These are phyloP conservation scores for Blastobotrys muscicola DNA, from an alignment of 805 yeast species.

Conservation along the genomic window DNA sequence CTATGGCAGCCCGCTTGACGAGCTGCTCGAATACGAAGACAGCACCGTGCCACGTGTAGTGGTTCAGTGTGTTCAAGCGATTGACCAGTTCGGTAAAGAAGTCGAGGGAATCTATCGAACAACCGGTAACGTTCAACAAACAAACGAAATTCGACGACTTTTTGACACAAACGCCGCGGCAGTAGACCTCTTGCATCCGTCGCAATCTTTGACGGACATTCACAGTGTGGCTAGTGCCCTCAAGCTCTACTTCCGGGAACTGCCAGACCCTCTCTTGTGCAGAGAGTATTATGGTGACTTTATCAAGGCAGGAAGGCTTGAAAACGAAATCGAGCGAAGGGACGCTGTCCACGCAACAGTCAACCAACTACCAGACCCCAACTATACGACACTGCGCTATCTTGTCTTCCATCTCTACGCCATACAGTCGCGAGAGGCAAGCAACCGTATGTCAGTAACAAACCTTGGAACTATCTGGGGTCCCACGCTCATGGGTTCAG, in stretches of 20 bases:
- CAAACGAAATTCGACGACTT: constrained; percentile 60
- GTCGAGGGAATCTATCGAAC: constrained; percentile 86
- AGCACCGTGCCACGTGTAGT: constrained; percentile 90
- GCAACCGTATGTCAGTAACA: constrained; percentile 73
- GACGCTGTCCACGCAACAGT: constrained; percentile 78
- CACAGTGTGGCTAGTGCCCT: constrained; percentile 81
- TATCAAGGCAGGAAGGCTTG: constrained; percentile 60
- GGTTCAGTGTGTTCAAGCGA: constrained; percentile 74
- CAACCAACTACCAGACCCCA: constrained; percentile 87
- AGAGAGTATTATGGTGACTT: constrained; percentile 50
- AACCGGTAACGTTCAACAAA: constrained; percentile 66
- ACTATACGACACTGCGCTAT: constrained; percentile 83
- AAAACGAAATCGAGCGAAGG: constrained; percentile 50
- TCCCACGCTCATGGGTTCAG: constrained; percentile 68
- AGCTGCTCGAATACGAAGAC: constrained; percentile 67
- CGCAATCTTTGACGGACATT: constrained; percentile 63
- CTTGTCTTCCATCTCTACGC: constrained; percentile 77
- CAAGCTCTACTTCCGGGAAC: constrained; percentile 70
- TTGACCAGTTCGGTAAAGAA: constrained; percentile 76
- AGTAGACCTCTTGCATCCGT: constrained; percentile 43
- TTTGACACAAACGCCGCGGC: constrained; percentile 56
- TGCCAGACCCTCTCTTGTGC: constrained; percentile 83
- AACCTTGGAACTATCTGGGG: constrained; percentile 93
- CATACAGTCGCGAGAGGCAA: constrained; percentile 50
- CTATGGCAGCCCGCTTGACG: constrained; percentile 79